Evolutionary conservation across 495 filamentous ascomycete species (phyloP).

Genomic region (Aspergillus sclerotioniger): DNA sequence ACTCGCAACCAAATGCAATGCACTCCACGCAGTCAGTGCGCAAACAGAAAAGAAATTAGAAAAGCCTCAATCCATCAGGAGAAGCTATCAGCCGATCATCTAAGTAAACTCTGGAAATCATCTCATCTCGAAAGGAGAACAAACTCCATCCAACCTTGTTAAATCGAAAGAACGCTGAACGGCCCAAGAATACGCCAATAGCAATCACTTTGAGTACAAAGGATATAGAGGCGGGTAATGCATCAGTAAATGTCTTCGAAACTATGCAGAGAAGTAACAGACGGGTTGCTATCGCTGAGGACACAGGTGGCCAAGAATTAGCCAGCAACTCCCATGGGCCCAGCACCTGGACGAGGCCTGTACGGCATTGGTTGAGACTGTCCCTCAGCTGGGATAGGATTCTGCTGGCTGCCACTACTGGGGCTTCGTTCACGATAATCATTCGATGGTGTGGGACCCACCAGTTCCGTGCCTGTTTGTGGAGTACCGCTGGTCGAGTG

Average conservation of each 20-base stretch:
- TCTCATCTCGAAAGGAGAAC: slow-evolving; percentile 21
- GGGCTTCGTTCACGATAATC: slow-evolving; percentile 41
- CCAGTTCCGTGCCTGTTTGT: slow-evolving; percentile 32
- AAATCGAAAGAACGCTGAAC: slow-evolving; percentile 37
- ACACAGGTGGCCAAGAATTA: slow-evolving; percentile 20
- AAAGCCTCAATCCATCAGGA: slow-evolving; percentile 2
- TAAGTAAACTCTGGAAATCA: slow-evolving; percentile 27
- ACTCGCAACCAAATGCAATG: slow-evolving; percentile 16
- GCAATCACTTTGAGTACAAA: slow-evolving; percentile 18
- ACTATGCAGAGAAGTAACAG: slow-evolving; percentile 24
- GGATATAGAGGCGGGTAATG: slow-evolving; percentile 6
- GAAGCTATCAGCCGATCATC: slow-evolving; percentile 17
- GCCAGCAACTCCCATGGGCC: slow-evolving; percentile 47
- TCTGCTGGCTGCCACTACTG: slow-evolving; percentile 42
- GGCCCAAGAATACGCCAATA: slow-evolving; percentile 23
- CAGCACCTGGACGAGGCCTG: slow-evolving; percentile 39
- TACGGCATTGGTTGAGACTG: slow-evolving; percentile 39
- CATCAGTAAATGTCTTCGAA: slow-evolving; percentile 14
- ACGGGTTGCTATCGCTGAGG: slow-evolving; percentile 16
- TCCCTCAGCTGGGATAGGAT: slow-evolving; percentile 26
- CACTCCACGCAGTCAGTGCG: slow-evolving; percentile 11
- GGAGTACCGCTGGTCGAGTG: slow-evolving; percentile 34
- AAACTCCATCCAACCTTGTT: slow-evolving; percentile 39
- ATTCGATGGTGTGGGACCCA: slow-evolving; percentile 25
- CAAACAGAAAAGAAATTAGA: slow-evolving; percentile 8